phyloP scores from a whole-genome alignment of 148 eudicot genomes.

The Rhododendron williamsianum region DNA sequence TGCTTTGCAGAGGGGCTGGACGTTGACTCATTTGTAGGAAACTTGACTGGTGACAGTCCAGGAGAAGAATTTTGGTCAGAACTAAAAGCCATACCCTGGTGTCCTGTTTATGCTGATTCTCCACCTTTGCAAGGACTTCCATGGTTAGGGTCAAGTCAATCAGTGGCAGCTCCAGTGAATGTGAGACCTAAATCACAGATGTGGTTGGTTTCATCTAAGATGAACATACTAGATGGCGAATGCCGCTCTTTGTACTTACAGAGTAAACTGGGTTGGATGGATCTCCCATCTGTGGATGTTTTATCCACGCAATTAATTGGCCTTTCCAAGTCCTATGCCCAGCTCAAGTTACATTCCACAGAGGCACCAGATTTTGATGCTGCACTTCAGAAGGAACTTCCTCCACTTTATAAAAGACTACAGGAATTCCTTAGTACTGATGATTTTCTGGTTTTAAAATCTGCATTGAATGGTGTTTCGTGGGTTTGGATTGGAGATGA shows the following conservation, averaged over 20 bases:
- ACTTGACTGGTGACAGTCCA: slow-evolving; percentile 48
- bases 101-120: slow-evolving; percentile 68
- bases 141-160: slow-evolving; percentile 55
- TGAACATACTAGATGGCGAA: slow-evolving; percentile 78
- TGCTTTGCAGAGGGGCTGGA: slow-evolving; percentile 34
- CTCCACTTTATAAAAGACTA: slow-evolving; percentile 56
- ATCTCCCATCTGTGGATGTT: slow-evolving; percentile 49
- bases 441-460: slow-evolving; percentile 43
- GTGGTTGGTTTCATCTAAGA: slow-evolving; percentile 83
- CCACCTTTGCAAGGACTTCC: slow-evolving; percentile 77
- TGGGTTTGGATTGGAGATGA: slow-evolving; percentile 99
- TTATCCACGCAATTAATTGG: slow-evolving; percentile 65
- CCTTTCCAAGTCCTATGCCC: slow-evolving; percentile 56
- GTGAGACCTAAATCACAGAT: slow-evolving; percentile 85
- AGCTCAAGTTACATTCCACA: slow-evolving; percentile 40
- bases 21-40: slow-evolving; percentile 37
- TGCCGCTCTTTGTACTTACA: slow-evolving; percentile 54
- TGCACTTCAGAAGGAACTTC: slow-evolving; percentile 63
- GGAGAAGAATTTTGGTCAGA: slow-evolving; percentile 81
- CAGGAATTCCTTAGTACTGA: slow-evolving; percentile 52
- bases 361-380: slow-evolving; percentile 45
- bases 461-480: slow-evolving; percentile 63
- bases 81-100: slow-evolving; percentile 72
- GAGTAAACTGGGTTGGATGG: slow-evolving; percentile 78
- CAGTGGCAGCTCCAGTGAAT: slow-evolving; percentile 59